These are phyloP conservation scores for Xylariaceae sp. DNA, from an alignment of 2,329 filamentous ascomycete species.

Conservation along the genomic window DNA sequence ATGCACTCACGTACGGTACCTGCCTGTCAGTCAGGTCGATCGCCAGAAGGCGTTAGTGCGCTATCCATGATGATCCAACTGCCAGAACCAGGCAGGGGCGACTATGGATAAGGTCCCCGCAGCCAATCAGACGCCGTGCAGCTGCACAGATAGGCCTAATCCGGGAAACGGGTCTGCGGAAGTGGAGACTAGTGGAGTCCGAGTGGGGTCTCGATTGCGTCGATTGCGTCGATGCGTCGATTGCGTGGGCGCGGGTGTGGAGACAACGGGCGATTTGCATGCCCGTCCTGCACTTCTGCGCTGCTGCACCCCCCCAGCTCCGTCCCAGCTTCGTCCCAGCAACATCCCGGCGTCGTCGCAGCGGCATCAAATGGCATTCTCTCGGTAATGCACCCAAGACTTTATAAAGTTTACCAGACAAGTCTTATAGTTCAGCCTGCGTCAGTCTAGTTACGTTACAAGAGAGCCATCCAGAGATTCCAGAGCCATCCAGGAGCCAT, in stretches of 20 bases:
- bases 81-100: background rate
- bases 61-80: background rate
- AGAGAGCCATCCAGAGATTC: background rate
- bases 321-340: no score
- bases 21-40: background rate
- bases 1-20: background rate
- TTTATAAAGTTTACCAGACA: background rate
- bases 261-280: background rate
- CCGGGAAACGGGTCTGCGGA: background rate
- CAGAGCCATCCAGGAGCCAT: no score
- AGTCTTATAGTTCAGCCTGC: background rate
- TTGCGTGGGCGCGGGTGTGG: background rate
- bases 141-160: background rate
- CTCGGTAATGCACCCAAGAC: background rate
- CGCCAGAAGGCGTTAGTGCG: background rate
- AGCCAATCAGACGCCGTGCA: background rate
- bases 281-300: no score
- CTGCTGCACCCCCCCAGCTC: no score
- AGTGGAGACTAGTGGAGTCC: background rate
- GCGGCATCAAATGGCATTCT: background rate
- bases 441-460: background rate
- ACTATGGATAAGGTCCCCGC: background rate
- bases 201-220: background rate
- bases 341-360: no score
- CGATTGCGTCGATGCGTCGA: no score